phyloP scores from a whole-genome alignment of 768 basidiomycete genomes.

The Hygrocybe punicea region DNA sequence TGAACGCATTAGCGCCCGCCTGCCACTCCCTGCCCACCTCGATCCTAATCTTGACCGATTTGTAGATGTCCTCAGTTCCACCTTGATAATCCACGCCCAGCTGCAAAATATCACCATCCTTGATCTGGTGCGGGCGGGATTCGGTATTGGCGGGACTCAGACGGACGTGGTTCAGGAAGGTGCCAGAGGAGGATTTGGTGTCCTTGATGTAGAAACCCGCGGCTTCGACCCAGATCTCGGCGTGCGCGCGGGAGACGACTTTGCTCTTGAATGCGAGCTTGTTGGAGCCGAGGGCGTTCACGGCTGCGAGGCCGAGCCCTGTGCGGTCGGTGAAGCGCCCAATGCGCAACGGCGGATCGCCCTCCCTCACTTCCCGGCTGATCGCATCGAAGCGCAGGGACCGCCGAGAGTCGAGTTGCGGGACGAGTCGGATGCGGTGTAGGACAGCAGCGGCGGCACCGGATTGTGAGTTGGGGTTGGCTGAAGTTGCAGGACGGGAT shows the following conservation, averaged over 20 bases:
- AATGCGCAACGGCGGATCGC: conserved; percentile 73
- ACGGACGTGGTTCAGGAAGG: conserved; percentile 92
- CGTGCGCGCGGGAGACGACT: conserved; percentile 91
- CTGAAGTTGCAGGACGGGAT: conserved; percentile 21
- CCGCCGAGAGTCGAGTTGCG: conserved; percentile 87
- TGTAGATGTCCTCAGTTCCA: conserved; percentile 93
- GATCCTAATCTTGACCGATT: conserved; percentile 92
- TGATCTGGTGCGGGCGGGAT: conserved; percentile 69
- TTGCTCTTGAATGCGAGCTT: conserved; percentile 95
- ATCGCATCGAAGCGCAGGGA: conserved; percentile 92
- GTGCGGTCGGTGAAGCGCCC: conserved; percentile 92
- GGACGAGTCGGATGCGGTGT: conserved; percentile 89
- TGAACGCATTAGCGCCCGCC: conserved; percentile 85
- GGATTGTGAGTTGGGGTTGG: conserved; percentile 12
- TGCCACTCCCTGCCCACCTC: conserved; percentile 93
- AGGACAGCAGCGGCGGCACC: conserved; percentile 11
- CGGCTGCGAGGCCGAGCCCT: conserved; percentile 59
- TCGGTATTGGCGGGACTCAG: conserved; percentile 83
- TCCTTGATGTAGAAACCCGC: conserved; percentile 84
- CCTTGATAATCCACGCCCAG: conserved; percentile 98
- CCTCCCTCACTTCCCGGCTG: conserved; percentile 72
- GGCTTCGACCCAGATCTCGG: conserved; percentile 86
- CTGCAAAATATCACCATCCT: conserved; percentile 92
- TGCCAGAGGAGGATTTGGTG: conserved; percentile 86
- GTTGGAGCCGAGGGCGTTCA: conserved; percentile 66